phyloP scores from a whole-genome alignment of 1,139 yeast species.

The Candida smagusa region DNA sequence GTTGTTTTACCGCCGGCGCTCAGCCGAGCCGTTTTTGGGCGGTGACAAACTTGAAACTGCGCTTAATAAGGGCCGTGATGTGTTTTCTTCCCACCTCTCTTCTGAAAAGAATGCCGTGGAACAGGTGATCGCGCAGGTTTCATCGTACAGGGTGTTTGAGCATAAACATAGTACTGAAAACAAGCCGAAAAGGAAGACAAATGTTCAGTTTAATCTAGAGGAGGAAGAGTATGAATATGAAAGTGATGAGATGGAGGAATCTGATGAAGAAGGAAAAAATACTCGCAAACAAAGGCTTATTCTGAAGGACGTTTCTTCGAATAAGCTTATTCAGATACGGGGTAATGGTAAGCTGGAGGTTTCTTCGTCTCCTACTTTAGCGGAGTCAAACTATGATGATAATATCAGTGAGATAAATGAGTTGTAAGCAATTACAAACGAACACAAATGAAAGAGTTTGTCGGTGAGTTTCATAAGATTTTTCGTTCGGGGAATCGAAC shows the following conservation, averaged over 20 bases:
- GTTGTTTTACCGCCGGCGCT: constrained; percentile 72
- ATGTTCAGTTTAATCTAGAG: constrained; percentile 14
- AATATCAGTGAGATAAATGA: constrained; percentile 9
- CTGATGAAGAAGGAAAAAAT: constrained; percentile 20
- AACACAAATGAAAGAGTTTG: too few relatives aligned
- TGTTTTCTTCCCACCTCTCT: constrained; percentile 9
- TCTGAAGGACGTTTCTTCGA: constrained; percentile 25
- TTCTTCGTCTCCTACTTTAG: constrained; percentile 20
- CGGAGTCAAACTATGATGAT: constrained; percentile 10
- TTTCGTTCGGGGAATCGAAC: too few relatives aligned
- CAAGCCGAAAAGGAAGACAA: constrained; percentile 1
- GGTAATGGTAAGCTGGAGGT: constrained; percentile 22
- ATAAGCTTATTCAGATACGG: constrained; percentile 23
- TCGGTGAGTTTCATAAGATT: too few relatives aligned
- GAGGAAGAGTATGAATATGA: constrained; percentile 10
- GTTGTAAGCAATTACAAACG: constrained; percentile 2
- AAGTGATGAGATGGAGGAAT: constrained; percentile 7
- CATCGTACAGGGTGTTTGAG: constrained; percentile 12
- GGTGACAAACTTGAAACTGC: constrained; percentile 25
- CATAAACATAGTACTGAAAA: constrained; percentile 10
- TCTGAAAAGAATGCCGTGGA: constrained; percentile 12
- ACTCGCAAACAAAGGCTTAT: constrained; percentile 34
- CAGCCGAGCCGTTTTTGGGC: constrained; percentile 29
- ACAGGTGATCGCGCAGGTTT: constrained; percentile 24
- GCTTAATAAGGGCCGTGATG: constrained; percentile 10